Evolutionary conservation across 2,329 filamentous ascomycete genomes (phyloP), one percentile per base, ranked within the genome.

Genomic region (Sordariomycetes sp.): DNA sequence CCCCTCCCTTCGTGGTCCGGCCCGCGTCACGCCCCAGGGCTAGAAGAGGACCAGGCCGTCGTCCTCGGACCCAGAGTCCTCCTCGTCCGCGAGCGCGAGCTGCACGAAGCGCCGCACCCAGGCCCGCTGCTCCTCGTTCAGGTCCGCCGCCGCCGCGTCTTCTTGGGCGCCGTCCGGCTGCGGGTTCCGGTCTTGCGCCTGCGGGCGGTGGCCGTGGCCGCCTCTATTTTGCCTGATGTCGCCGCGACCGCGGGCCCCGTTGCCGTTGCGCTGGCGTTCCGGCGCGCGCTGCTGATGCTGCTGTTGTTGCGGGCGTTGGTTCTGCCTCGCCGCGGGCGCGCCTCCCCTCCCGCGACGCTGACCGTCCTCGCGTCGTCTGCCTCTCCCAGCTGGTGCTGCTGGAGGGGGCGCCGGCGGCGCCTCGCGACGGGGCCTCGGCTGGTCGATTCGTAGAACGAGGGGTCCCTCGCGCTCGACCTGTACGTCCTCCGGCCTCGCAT

Each of bases 51-150:
- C 46, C 20, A 50, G 46, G 5, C 46, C 54, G 55, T 74, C 76
- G 48, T 72, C 75, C 54, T 77, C 76, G 58, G 73, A 69, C 14
- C 55, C 48, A 55, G 76, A 71, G 64, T 81, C 74, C 66, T 82
- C 79, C 61, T 76, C 70, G 62, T 82, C 79, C 37, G 76, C 70
- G 57, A 82, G 70, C 3, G 79, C 79, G 63, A 80, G 73, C 66
- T 75, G 74, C 54, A 82, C 78, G 65, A 82, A 82, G 58, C 74
- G 73, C 54, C 78, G 73, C 52, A 82, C 70, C 79, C 79, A 82
- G 37, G 76, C 78, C 61, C 73, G 73, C 59, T 81, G 74, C 22
- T 66, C 68, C n/a, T 73, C 70, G 62, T 80, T 71, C 55, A 81
- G 68, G 56, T 67, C 72, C 14, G 34, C 24, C 11, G 67, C 72